A percentile compares a stretch with the other conserved stretches of the same genome.
Conservation (phyloP, 768 basidiomycete species). For the Amyloporia xantha region DNA sequence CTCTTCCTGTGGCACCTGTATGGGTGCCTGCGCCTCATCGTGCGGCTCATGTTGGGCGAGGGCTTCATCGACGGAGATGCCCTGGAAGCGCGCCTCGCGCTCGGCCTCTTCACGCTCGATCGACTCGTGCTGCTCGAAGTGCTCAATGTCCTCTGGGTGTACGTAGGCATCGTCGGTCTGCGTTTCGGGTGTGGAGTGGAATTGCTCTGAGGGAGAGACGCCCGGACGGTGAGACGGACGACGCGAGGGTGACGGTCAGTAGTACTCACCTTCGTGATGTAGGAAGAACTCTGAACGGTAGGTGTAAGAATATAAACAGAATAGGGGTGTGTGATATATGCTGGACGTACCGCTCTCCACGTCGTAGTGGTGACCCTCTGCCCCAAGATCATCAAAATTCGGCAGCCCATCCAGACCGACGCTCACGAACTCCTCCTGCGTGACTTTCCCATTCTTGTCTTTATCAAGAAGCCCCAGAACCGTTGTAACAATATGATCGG, state of each 20-base stretch:
- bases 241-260: neutral
- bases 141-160: conserved; percentile 90
- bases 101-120: conserved; percentile 85
- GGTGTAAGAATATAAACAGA: neutral
- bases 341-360: conserved; percentile 70
- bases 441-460: conserved; percentile 63
- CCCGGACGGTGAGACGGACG: conserved; percentile 1
- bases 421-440: conserved; percentile 62
- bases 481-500: conserved; percentile 64
- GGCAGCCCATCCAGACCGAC: conserved; percentile 74
- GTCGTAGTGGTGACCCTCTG: conserved; percentile 92
- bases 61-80: conserved; percentile 71
- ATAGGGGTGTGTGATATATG: neutral
- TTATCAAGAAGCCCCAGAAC: conserved; percentile 70
- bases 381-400: conserved; percentile 77
- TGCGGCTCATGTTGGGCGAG: conserved; percentile 44
- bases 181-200: conserved; percentile 93
- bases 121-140: conserved; percentile 81
- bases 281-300: conserved; percentile 84
- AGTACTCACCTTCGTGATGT: conserved; percentile 81
- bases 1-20: conserved; percentile 4
- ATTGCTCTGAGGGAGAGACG: conserved; percentile 56
- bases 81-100: conserved; percentile 78
- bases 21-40: conserved; percentile 8
- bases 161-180: conserved; percentile 93